Percentiles rank a stretch among this genome's conserved stretches.
Evolutionary conservation across 192 early-diverging fungal species (phyloP).

Genomic region (Entophlyctis luteolus): DNA sequence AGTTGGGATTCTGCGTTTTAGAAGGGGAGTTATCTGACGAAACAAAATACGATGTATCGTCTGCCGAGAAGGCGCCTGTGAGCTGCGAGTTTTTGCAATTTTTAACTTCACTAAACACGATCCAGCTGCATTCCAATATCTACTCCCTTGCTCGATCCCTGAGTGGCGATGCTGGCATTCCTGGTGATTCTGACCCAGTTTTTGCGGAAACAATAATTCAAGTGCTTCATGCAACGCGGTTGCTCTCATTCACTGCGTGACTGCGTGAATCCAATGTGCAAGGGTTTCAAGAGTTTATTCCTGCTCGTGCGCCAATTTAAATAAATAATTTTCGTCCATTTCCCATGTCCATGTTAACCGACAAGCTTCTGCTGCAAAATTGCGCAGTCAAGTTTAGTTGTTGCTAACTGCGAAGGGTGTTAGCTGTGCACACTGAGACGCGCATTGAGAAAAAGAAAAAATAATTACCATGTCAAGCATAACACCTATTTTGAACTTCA

Average conservation of each 20-base stretch:
- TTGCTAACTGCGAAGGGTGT: background rate
- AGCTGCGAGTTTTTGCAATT: background rate
- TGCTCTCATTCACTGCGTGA: constrained; percentile 6
- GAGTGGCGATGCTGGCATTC: background rate
- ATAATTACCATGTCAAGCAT: constrained; percentile 33
- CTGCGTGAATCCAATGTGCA: background rate
- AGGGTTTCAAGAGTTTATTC: background rate
- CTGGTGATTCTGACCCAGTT: background rate
- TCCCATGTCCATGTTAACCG: background rate
- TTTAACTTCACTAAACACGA: background rate
- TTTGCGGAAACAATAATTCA: constrained; percentile 14
- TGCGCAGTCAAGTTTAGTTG: constrained; percentile 2
- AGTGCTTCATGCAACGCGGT: constrained; percentile 11
- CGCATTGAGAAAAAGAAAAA: background rate
- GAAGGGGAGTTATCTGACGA: constrained; percentile 34
- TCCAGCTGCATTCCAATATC: constrained; percentile 2
- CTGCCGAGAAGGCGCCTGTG: constrained; percentile 21
- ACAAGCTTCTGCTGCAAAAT: background rate
- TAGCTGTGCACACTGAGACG: background rate
- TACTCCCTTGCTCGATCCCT: constrained; percentile 2
- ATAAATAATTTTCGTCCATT: background rate
- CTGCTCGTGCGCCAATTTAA: background rate
- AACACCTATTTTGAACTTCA: constrained; percentile 33
- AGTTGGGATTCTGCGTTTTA: constrained; percentile 28
- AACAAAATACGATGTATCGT: constrained; percentile 29